phyloP scores from a whole-genome alignment of 345 rosid species.

The Aethionema arabicum region DNA sequence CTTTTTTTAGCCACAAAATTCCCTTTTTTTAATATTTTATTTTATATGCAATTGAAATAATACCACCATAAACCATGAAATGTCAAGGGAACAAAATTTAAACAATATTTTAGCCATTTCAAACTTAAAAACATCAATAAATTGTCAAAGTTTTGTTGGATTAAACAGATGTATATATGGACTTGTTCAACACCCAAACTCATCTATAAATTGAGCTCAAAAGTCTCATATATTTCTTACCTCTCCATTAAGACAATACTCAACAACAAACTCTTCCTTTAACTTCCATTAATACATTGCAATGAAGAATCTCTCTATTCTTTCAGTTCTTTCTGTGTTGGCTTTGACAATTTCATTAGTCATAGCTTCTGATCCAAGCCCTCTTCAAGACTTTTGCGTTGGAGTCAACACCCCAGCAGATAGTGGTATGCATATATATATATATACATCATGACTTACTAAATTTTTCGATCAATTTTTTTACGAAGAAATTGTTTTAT shows the following conservation, averaged over 20 bases:
- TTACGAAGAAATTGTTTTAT: too few relatives aligned
- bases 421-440: slow-evolving; percentile 3
- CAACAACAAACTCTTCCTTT: not conserved
- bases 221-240: not conserved
- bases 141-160: not conserved
- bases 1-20: too few relatives aligned
- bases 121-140: not conserved
- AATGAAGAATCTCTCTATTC: slow-evolving; percentile 14
- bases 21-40: too few relatives aligned
- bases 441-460: not conserved
- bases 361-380: slow-evolving; percentile 25
- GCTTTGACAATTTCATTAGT: slow-evolving; percentile 14
- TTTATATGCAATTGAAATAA: too few relatives aligned
- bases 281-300: not conserved
- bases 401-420: not conserved
- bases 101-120: not conserved
- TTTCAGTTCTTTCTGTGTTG: not conserved
- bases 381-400: slow-evolving; percentile 27
- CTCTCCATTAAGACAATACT: not conserved
- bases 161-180: not conserved
- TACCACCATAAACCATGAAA: too few relatives aligned
- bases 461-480: too few relatives aligned
- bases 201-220: slow-evolving; percentile 16
- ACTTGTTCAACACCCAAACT: not conserved
- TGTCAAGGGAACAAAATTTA: not conserved